phyloP scores from a whole-genome alignment of 1,284 basidiomycete genomes.

The Prillingera fragicola region DNA sequence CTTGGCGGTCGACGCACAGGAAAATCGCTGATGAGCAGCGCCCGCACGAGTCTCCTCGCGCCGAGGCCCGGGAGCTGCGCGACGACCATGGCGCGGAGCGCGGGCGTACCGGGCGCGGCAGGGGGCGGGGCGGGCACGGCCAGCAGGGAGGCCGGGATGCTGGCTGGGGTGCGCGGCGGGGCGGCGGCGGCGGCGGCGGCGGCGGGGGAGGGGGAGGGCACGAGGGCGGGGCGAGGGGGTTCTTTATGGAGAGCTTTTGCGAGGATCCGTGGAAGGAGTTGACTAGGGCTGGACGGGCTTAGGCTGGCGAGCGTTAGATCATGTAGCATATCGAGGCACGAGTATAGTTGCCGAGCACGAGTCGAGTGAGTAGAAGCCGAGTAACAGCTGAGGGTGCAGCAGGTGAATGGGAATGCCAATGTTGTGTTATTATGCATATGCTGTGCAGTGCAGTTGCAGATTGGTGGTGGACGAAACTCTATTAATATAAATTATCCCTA shows the following conservation, averaged over 20 bases:
- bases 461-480: too few relatives aligned
- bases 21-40: not conserved
- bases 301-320: too few relatives aligned
- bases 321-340: too few relatives aligned
- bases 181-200: conserved; percentile 4
- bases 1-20: not conserved
- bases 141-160: not conserved
- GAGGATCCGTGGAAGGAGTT: conserved; percentile 38
- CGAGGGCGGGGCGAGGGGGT: conserved; percentile 11
- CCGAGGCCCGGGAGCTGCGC: not conserved
- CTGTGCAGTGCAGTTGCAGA: too few relatives aligned
- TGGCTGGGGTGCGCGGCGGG: conserved; percentile 5
- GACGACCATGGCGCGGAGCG: not conserved
- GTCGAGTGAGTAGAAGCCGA: too few relatives aligned
- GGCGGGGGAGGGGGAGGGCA: conserved; percentile 3
- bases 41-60: not conserved
- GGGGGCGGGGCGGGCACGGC: conserved; percentile 1
- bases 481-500: too few relatives aligned
- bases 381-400: too few relatives aligned
- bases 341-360: too few relatives aligned
- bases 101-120: conserved; percentile 4
- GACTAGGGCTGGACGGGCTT: too few relatives aligned
- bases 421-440: too few relatives aligned
- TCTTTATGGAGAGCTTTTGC: conserved; percentile 34
- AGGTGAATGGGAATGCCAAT: too few relatives aligned